Base-by-base conservation (phyloP, 768 basidiomycete genomes). In the Macrolepiota fuliginosa region DNA sequence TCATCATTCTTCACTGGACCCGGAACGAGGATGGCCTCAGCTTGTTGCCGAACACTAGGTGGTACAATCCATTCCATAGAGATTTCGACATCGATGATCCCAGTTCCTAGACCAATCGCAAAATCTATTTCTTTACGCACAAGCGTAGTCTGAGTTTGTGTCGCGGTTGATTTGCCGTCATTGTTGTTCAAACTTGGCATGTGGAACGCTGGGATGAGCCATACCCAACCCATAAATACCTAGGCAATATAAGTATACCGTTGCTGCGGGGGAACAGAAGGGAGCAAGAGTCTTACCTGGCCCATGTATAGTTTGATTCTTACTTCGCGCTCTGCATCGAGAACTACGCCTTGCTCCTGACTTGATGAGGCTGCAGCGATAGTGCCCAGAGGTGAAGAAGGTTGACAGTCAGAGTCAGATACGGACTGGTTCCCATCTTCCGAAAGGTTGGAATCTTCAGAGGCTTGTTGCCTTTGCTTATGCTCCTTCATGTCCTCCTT, bases 161-260 rank as follows among this genome's bases (percentile, higher is more conserved):
- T 47, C 62, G 56, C 22, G 55, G 64, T 24, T 45, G 29, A 39
- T 32, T 32, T 32, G 65, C 50, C 24, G 40, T 64, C 32, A 7
- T 22, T 25, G 6, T 70, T 56, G n/a, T 69, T 63, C 39, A 81
- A 77, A 47, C 83, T 79, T 1, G 83, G 77, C 77, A 93, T 83
- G 69, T 94, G 91, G 75, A 94, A 94, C 0, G 86, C 79, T 0
- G 93, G 93, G 62, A 95, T 84, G 69, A 94, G 81, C 93, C 93
- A 94, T 54, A 87, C 70, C 93, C 93, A 95, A 35, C 90, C 88
- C 71, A 95, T 84, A 66, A 89, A 85, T 0, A 93, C 79, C 82
- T 92, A 42, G 22, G 52, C 17, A 69, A 25, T 37, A 11, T 58
- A 15, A 25, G 35, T 52, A 22, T 39, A 58, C 22, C 15, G 60